phyloP scores from a whole-genome alignment of 1,284 basidiomycete genomes.

The Athelia sp. region DNA sequence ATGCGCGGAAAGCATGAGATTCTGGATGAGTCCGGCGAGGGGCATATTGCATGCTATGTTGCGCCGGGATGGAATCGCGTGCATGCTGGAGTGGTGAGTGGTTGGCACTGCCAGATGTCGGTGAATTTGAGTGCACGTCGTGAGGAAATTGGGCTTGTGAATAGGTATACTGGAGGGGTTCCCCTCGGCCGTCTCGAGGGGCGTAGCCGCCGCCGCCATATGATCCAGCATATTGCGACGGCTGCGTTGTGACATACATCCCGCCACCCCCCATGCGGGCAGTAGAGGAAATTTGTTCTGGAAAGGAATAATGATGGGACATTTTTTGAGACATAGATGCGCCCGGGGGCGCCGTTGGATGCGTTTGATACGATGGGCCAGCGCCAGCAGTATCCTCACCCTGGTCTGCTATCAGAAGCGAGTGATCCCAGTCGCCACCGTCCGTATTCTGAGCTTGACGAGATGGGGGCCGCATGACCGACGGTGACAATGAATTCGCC shows the following conservation, averaged over 20 bases:
- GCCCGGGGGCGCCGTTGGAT: neutral
- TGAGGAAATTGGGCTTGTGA: slow-evolving; percentile 37
- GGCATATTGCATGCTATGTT: slow-evolving; percentile 21
- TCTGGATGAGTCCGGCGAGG: slow-evolving; percentile 19
- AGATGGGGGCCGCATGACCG: slow-evolving; percentile 28
- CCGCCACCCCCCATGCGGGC: neutral
- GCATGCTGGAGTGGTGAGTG: slow-evolving; percentile 26
- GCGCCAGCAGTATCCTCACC: neutral
- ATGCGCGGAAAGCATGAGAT: slow-evolving; percentile 9
- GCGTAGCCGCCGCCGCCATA: slow-evolving; percentile 33
- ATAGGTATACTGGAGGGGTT: slow-evolving; percentile 44
- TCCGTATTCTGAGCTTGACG: neutral
- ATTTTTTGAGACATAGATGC: neutral
- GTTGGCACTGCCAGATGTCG: slow-evolving; percentile 22
- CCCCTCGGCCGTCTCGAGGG: slow-evolving; percentile 34
- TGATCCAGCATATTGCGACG: slow-evolving; percentile 16
- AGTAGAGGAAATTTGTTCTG: neutral
- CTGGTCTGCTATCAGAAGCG: neutral
- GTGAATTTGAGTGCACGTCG: slow-evolving; percentile 27
- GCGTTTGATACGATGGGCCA: neutral
- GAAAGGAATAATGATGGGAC: neutral
- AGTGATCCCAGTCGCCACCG: neutral
- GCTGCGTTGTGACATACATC: neutral
- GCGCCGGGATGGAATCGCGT: neutral
- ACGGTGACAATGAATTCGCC: slow-evolving; percentile 18